These are phyloP conservation scores for Rhodomyrtus psidioides DNA, from an alignment of 441 rosid species.

Conservation along the genomic window DNA sequence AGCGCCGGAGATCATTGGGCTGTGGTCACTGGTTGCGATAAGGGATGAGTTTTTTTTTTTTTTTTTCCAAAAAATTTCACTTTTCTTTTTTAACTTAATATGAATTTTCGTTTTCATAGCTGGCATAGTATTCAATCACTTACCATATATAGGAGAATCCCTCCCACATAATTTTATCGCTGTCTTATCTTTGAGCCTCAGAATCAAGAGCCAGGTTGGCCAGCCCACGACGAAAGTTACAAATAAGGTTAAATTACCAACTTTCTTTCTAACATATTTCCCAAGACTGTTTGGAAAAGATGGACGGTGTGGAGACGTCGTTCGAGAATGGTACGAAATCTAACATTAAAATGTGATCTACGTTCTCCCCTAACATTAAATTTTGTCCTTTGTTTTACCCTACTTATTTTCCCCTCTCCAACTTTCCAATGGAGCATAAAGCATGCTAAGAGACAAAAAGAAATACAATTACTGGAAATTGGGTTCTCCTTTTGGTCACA, in stretches of 20 bases:
- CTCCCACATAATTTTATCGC: background rate
- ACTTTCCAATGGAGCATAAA: too few species aligned
- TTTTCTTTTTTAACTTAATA: background rate
- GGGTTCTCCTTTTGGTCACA: background rate
- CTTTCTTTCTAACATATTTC: background rate
- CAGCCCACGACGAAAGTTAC: background rate
- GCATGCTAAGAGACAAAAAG: too few species aligned
- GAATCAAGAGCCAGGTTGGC: too few species aligned
- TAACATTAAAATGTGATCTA: too few species aligned
- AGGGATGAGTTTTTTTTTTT: background rate
- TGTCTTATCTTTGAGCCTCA: background rate
- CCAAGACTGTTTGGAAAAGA: background rate
- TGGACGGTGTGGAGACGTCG: background rate
- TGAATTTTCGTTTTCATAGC: background rate
- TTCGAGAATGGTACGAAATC: too few species aligned
- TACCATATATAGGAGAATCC: background rate
- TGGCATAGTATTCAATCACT: background rate
- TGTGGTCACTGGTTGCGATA: background rate
- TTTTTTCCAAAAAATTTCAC: background rate
- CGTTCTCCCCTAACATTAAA: too few species aligned
- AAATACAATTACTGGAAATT: too few species aligned
- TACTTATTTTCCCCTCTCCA: too few species aligned
- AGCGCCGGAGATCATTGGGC: background rate
- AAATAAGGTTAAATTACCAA: too few species aligned
- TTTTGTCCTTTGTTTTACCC: too few species aligned